phyloP scores from a whole-genome alignment of 2,329 filamentous ascomycete genomes.

The Fusarium virguliforme region DNA sequence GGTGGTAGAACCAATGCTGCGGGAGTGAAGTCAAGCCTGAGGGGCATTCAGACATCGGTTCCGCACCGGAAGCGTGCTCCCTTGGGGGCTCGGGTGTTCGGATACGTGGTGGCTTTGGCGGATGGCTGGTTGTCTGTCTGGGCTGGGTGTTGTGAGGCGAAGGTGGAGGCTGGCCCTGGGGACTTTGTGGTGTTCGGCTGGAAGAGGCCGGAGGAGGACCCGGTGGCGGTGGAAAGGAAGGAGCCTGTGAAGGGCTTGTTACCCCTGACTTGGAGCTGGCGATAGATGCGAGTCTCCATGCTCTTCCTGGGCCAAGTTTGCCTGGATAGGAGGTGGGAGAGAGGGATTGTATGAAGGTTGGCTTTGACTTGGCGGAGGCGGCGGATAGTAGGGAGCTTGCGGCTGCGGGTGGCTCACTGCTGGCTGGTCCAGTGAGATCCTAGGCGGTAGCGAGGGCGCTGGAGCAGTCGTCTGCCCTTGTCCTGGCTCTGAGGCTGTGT shows the following conservation, averaged over 20 bases:
- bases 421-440: background rate
- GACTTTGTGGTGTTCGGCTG: background rate
- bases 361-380: background rate
- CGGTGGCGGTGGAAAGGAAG: conserved; percentile 2
- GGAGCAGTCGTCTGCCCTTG: conserved; percentile 5
- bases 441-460: background rate
- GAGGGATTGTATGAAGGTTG: background rate
- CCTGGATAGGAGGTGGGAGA: background rate
- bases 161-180: conserved; percentile 7
- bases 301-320: background rate
- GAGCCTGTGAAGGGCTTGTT: background rate
- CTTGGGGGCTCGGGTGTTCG: conserved; percentile 36
- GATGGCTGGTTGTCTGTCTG: background rate
- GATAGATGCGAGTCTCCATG: conserved; percentile 1
- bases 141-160: background rate
- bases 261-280: background rate
- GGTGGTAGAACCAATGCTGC: conserved; percentile 59
- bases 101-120: conserved; percentile 27
- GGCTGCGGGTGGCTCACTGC: conserved; percentile 3
- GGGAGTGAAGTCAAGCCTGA: conserved; percentile 46
- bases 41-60: conserved; percentile 50
- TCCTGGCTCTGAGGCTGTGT: background rate
- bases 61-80: conserved; percentile 34
- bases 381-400: conserved; percentile 7
- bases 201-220: background rate